Conservation (phyloP, 306 rosid species). For the Carpinus fangiana region DNA sequence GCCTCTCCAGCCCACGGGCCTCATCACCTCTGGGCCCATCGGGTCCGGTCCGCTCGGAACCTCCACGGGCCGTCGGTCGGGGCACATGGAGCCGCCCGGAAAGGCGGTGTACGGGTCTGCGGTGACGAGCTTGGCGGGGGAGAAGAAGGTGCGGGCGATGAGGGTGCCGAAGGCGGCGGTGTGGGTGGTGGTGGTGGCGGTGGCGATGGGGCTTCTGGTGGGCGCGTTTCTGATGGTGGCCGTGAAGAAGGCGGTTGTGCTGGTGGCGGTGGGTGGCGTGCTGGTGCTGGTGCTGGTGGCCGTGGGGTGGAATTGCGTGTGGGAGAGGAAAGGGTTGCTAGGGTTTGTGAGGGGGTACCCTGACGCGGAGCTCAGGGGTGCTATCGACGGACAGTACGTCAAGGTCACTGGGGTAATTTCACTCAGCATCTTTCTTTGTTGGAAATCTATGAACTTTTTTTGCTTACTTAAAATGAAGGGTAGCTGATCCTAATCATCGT, state of each 20-base stretch:
- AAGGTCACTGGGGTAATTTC: slow-evolving; percentile 97
- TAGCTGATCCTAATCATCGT: background rate
- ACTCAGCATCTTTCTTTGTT: background rate
- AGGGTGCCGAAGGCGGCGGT: slow-evolving; percentile 74
- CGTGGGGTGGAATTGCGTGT: slow-evolving; percentile 63
- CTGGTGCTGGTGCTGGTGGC: slow-evolving; percentile 51
- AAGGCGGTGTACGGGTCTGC: slow-evolving; percentile 75
- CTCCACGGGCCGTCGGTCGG: slow-evolving; percentile 47
- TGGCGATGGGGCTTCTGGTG: slow-evolving; percentile 75
- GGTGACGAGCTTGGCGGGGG: slow-evolving; percentile 66
- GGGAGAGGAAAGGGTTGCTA: slow-evolving; percentile 68
- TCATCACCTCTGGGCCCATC: slow-evolving; percentile 77
- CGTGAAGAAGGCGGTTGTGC: slow-evolving; percentile 74
- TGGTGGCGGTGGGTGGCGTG: slow-evolving; percentile 58
- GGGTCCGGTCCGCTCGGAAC: slow-evolving; percentile 63
- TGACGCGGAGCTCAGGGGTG: slow-evolving; percentile 92
- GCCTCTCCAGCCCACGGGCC: slow-evolving; percentile 62
- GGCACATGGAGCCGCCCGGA: slow-evolving; percentile 54
- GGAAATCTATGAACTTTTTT: background rate
- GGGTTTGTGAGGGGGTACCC: slow-evolving; percentile 79
- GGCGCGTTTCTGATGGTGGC: slow-evolving; percentile 92
- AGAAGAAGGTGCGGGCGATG: slow-evolving; percentile 63
- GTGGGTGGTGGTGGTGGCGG: slow-evolving; percentile 74
- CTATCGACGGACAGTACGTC: slow-evolving; percentile 91
- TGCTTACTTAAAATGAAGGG: background rate